A percentile compares a stretch with the other conserved stretches of the same genome.
These are phyloP conservation scores for Tuber umbilicatum DNA, from an alignment of 495 filamentous ascomycete genomes.

Conservation along the genomic window DNA sequence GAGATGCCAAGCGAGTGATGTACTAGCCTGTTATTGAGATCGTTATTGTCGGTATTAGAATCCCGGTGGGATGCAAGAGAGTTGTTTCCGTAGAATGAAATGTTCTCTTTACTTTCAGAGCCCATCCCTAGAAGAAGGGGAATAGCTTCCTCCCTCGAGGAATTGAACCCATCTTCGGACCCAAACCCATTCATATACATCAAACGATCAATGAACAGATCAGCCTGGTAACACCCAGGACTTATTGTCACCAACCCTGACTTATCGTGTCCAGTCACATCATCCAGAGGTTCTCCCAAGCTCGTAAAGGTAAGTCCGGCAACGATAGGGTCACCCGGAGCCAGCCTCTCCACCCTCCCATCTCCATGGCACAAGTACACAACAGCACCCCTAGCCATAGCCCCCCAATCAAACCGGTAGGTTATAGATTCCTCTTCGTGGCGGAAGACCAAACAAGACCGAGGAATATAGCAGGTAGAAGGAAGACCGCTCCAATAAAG, in stretches of 20 bases:
- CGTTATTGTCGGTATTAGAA: neutral
- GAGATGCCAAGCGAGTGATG: neutral
- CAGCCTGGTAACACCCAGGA: constrained; percentile 27
- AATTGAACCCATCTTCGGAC: constrained; percentile 17
- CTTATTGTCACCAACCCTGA: constrained; percentile 22
- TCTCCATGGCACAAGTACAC: constrained; percentile 25
- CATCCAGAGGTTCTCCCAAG: constrained; percentile 25
- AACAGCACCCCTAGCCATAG: constrained; percentile 13
- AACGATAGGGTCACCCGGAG: constrained; percentile 19
- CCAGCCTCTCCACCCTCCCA: constrained; percentile 17
- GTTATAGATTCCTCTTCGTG: neutral
- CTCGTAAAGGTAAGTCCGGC: constrained; percentile 26
- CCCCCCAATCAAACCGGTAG: constrained; percentile 20
- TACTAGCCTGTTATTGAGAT: constrained; percentile 5
- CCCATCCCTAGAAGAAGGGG: constrained; percentile 13
- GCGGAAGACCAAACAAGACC: constrained; percentile 22
- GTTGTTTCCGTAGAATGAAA: neutral
- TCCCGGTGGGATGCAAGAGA: neutral
- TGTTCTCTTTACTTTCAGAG: constrained; percentile 11
- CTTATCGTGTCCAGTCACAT: constrained; percentile 10
- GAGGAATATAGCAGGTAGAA: constrained; percentile 5
- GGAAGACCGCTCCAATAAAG: constrained; percentile 26
- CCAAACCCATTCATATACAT: constrained; percentile 19
- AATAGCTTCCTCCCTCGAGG: constrained; percentile 15
- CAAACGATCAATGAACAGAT: constrained; percentile 24